phyloP scores from a whole-genome alignment of 129 eudicot species.

The Lactuca sativa region DNA sequence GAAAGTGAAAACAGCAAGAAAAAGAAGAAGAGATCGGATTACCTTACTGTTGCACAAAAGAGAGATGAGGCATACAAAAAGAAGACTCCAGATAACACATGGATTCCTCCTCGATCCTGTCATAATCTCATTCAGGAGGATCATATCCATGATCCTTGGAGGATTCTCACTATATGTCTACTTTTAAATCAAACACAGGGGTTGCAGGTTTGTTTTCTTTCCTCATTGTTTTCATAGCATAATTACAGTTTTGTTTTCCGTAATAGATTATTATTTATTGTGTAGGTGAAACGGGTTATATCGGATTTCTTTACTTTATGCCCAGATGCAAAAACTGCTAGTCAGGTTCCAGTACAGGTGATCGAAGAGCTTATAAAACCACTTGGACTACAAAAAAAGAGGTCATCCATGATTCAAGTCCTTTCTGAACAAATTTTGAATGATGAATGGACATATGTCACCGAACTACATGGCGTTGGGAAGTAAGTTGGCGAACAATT shows the following conservation, averaged over 20 bases:
- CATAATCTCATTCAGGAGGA: slow-evolving; percentile 79
- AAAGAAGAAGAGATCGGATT: slow-evolving; percentile 9
- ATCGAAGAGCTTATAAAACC: slow-evolving; percentile 44
- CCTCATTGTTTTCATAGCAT: background rate
- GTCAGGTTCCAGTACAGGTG: slow-evolving; percentile 31
- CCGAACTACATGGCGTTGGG: slow-evolving; percentile 70
- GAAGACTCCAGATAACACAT: slow-evolving; percentile 53
- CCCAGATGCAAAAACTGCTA: slow-evolving; percentile 70
- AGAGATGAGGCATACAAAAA: slow-evolving; percentile 57
- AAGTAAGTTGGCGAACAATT: slow-evolving; percentile 42
- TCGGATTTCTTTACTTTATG: slow-evolving; percentile 55
- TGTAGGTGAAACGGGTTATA: slow-evolving; percentile 57
- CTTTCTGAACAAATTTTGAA: slow-evolving; percentile 52
- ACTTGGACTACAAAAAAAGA: slow-evolving; percentile 53
- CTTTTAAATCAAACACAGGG: slow-evolving; percentile 74
- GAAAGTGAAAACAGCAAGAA: background rate
- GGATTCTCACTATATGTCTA: slow-evolving; percentile 75
- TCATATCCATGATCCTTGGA: slow-evolving; percentile 84
- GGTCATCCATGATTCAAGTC: slow-evolving; percentile 43
- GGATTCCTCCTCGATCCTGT: slow-evolving; percentile 76
- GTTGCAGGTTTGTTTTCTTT: slow-evolving; percentile 45
- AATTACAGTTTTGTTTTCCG: background rate
- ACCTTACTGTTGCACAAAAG: slow-evolving; percentile 48
- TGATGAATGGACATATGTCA: slow-evolving; percentile 68
- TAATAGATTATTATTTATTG: background rate